A percentile compares a stretch with the other conserved stretches of the same genome.
Evolutionary conservation across 176 grass and related monocot genomes (phyloP).

Genomic region (Triticum aestivum): DNA sequence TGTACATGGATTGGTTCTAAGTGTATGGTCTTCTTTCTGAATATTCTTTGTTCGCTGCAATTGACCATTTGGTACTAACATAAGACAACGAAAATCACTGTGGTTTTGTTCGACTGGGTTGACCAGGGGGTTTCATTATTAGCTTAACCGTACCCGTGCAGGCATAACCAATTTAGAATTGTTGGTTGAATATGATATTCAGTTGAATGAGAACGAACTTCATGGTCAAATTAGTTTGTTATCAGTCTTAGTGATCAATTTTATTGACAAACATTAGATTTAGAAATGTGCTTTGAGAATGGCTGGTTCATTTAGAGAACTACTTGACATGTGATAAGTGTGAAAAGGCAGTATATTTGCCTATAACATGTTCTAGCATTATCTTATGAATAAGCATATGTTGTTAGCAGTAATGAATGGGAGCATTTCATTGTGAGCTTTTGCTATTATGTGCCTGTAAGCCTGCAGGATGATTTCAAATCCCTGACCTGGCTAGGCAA

Average conservation of each 20-base stretch:
- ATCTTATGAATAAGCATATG: background rate
- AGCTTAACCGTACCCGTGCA: background rate
- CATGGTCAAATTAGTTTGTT: background rate
- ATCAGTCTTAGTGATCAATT: background rate
- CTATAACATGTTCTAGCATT: background rate
- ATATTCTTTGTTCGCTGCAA: background rate
- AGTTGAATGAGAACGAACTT: background rate
- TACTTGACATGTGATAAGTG: background rate
- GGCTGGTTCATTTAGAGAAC: background rate
- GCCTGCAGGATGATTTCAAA: background rate
- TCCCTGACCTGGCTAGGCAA: background rate
- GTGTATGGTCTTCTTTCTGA: background rate
- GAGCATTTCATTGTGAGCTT: background rate
- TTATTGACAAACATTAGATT: background rate
- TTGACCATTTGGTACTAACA: background rate
- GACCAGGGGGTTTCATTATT: background rate
- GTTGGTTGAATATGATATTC: background rate
- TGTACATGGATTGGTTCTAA: conserved; percentile 18
- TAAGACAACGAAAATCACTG: background rate
- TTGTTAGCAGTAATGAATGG: background rate
- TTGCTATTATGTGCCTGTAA: conserved; percentile 5
- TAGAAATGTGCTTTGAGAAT: background rate
- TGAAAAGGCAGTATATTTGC: background rate
- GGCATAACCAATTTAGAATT: background rate
- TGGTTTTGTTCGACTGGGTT: conserved; percentile 4